These are phyloP conservation scores for Diversispora eburnea DNA, from an alignment of 192 early-diverging fungal genomes.

Conservation along the genomic window DNA sequence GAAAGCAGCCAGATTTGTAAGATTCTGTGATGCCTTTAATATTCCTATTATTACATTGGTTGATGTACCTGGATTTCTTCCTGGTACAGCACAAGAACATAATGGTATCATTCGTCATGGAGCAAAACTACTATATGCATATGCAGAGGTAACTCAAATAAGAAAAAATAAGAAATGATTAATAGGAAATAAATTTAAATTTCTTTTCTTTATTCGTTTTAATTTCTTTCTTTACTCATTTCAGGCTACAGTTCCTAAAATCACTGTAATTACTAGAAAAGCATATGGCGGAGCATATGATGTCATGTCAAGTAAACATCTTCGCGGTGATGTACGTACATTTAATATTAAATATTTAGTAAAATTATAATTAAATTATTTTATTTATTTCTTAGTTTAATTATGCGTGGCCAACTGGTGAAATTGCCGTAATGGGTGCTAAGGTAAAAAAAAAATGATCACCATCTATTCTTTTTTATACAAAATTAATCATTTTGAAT, in stretches of 20 bases:
- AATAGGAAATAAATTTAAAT: neutral
- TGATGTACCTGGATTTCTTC: slow-evolving; percentile 95
- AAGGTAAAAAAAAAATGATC: slow-evolving; percentile 1
- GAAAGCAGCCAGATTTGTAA: slow-evolving; percentile 93
- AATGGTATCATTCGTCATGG: slow-evolving; percentile 94
- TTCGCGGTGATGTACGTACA: slow-evolving; percentile 70
- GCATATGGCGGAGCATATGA: slow-evolving; percentile 98
- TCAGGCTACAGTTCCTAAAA: slow-evolving; percentile 88
- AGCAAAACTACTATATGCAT: slow-evolving; percentile 94
- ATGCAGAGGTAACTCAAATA: slow-evolving; percentile 60
- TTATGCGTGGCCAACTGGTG: slow-evolving; percentile 93
- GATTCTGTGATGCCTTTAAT: slow-evolving; percentile 96
- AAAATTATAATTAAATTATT: neutral
- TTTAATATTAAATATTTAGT: neutral
- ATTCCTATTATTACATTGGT: slow-evolving; percentile 93
- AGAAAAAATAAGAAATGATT: neutral
- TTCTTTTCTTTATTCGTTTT: too few relatives aligned
- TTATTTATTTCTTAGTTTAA: slow-evolving; percentile 43
- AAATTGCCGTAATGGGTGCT: slow-evolving; percentile 96
- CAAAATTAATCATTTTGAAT: neutral
- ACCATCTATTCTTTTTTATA: neutral
- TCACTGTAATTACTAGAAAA: slow-evolving; percentile 92
- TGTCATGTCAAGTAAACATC: slow-evolving; percentile 96
- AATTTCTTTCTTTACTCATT: neutral
- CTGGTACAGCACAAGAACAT: slow-evolving; percentile 93